Conservation (phyloP, 1,139 yeast genomes). For the Kodamaea sp. region DNA sequence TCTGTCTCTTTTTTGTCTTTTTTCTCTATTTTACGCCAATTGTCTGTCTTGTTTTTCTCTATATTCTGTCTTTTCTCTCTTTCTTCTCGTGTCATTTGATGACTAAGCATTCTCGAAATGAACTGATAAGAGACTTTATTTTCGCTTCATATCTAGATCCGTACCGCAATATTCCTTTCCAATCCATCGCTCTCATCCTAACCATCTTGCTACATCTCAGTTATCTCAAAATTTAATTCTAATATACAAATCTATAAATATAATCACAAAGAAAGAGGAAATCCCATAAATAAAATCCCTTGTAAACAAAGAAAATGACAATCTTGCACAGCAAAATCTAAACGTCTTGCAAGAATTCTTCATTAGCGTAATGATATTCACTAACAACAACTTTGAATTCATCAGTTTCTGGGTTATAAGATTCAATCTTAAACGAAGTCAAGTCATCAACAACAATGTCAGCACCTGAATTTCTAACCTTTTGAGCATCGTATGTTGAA, state of each 20-base stretch:
- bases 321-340: slow-evolving; percentile 9
- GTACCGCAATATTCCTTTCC: no score
- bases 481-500: slow-evolving; percentile 68
- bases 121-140: no score
- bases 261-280: background rate
- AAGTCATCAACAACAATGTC: slow-evolving; percentile 75
- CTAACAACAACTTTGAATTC: slow-evolving; percentile 44
- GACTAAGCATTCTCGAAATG: no score
- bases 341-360: slow-evolving; percentile 35
- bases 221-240: slow-evolving; percentile 2
- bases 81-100: no score
- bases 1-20: no score
- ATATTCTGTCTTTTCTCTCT: no score
- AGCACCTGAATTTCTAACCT: slow-evolving; percentile 72
- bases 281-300: background rate
- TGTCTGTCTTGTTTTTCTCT: no score
- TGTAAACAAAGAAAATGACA: background rate
- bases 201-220: no score
- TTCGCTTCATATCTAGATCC: no score
- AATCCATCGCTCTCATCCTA: no score
- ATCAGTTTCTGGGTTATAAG: slow-evolving; percentile 43
- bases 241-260: slow-evolving; percentile 12
- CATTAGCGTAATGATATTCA: slow-evolving; percentile 46
- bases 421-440: slow-evolving; percentile 43
- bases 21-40: no score